phyloP scores from a whole-genome alignment of 345 rosid genomes.

The Anacardium occidentale region DNA sequence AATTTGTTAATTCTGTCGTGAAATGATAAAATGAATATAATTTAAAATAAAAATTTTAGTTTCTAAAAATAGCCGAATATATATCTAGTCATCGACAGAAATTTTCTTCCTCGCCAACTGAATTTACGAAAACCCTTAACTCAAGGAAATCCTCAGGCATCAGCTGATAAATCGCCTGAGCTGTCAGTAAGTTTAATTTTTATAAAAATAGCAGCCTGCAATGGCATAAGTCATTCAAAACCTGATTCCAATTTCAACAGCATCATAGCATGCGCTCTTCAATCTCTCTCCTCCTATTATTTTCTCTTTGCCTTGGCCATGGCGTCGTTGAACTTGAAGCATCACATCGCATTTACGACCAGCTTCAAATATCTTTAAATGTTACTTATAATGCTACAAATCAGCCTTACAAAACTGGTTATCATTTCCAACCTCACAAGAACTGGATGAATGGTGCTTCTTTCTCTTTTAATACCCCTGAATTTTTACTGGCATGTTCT shows the following conservation, averaged over 20 bases:
- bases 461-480: not conserved
- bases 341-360: constrained; percentile 28
- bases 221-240: too few relatives aligned
- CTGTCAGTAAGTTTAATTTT: not conserved
- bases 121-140: not conserved
- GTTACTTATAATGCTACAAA: not conserved
- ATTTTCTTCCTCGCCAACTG: not conserved
- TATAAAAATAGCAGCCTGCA: not conserved
- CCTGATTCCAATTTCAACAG: not conserved
- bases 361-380: constrained; percentile 22
- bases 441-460: constrained; percentile 73
- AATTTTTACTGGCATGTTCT: not conserved
- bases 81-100: not conserved
- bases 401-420: constrained; percentile 70
- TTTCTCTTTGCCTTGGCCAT: constrained; percentile 26
- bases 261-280: constrained; percentile 26
- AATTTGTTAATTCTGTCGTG: too few relatives aligned
- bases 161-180: not conserved
- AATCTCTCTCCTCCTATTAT: constrained; percentile 10
- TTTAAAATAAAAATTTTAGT: too few relatives aligned
- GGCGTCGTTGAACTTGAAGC: constrained; percentile 33
- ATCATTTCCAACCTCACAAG: constrained; percentile 69
- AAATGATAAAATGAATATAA: too few relatives aligned
- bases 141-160: not conserved
- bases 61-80: not conserved